These are phyloP conservation scores for Penicillium sp. DNA, from an alignment of 2,329 filamentous ascomycete species.

Conservation along the genomic window DNA sequence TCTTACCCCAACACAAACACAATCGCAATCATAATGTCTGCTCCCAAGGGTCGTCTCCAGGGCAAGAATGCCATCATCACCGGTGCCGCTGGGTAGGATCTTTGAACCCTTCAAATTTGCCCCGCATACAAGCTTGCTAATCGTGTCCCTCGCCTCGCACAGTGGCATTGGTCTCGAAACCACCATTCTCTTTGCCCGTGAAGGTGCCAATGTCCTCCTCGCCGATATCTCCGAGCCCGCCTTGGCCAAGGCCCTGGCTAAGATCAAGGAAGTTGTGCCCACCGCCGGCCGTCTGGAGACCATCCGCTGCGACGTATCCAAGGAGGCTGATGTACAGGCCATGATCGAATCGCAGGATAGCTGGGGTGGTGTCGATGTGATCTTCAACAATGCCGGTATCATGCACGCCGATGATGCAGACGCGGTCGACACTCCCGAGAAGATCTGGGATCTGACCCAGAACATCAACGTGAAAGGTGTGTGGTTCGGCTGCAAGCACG, in stretches of 20 bases:
- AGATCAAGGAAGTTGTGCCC: constrained; percentile 72
- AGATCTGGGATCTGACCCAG: constrained; percentile 92
- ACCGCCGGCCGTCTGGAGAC: constrained; percentile 27
- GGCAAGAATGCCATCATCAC: constrained; percentile 76
- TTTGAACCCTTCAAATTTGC: background rate
- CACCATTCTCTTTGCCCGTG: constrained; percentile 81
- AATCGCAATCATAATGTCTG: constrained; percentile 8
- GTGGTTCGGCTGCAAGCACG: constrained; percentile 95
- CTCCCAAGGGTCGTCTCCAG: constrained; percentile 45
- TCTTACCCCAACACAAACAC: constrained; percentile 2
- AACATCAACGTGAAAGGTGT: constrained; percentile 97
- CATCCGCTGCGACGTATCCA: constrained; percentile 70
- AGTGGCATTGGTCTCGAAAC: constrained; percentile 92
- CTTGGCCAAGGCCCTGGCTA: constrained; percentile 73
- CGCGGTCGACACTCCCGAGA: constrained; percentile 80
- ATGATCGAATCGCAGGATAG: constrained; percentile 73
- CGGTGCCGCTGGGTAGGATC: constrained; percentile 79
- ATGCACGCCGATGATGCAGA: constrained; percentile 85
- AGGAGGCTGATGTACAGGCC: constrained; percentile 74
- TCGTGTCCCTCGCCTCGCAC: background rate
- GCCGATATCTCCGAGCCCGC: constrained; percentile 79
- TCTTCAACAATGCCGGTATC: constrained; percentile 98
- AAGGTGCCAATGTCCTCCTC: constrained; percentile 84
- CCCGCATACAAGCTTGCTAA: constrained; percentile 1
- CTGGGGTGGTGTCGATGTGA: constrained; percentile 86